Percentiles rank a stretch among this genome's conserved stretches.
Evolutionary conservation across 371 early-diverging fungal genomes (phyloP).

Genomic region (Mortierella sp.): DNA sequence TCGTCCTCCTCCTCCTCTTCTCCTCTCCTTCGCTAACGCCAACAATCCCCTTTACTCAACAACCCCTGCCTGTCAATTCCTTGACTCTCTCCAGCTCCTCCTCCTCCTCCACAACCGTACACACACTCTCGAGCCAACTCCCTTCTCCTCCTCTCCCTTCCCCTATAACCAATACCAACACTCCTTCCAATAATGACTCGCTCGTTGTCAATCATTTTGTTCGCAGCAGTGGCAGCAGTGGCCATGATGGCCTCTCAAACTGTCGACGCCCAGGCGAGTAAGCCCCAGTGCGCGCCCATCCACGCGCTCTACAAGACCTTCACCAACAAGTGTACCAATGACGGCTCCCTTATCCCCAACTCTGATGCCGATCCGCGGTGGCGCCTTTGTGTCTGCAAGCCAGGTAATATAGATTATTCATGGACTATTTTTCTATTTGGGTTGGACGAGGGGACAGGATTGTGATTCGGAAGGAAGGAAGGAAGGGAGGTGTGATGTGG

Average conservation of each 20-base stretch:
- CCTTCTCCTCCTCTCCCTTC: conserved; percentile 9
- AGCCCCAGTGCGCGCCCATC: conserved; percentile 41
- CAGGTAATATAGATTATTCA: conserved; percentile 15
- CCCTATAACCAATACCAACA: not conserved
- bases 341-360: conserved; percentile 27
- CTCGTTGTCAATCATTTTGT: not conserved
- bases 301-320: conserved; percentile 31
- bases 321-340: conserved; percentile 30
- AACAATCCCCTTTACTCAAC: not conserved
- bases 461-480: not conserved
- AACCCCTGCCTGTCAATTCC: conserved; percentile 1
- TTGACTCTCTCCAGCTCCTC: conserved; percentile 21
- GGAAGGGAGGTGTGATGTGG: not conserved
- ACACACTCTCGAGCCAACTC: not conserved
- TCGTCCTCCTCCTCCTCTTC: not conserved
- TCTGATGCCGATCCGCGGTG: conserved; percentile 39
- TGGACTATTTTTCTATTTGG: not conserved
- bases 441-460: not conserved
- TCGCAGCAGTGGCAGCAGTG: not conserved
- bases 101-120: conserved; percentile 7
- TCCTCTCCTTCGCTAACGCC: conserved; percentile 2
- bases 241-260: not conserved
- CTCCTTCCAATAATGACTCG: not conserved
- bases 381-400: conserved; percentile 40
- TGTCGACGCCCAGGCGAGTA: conserved; percentile 25